A percentile compares a stretch with the other conserved stretches of the same genome.
phyloP scores from a whole-genome alignment of 371 early-diverging fungal genomes.

The Dinochytrium kinnereticum region DNA sequence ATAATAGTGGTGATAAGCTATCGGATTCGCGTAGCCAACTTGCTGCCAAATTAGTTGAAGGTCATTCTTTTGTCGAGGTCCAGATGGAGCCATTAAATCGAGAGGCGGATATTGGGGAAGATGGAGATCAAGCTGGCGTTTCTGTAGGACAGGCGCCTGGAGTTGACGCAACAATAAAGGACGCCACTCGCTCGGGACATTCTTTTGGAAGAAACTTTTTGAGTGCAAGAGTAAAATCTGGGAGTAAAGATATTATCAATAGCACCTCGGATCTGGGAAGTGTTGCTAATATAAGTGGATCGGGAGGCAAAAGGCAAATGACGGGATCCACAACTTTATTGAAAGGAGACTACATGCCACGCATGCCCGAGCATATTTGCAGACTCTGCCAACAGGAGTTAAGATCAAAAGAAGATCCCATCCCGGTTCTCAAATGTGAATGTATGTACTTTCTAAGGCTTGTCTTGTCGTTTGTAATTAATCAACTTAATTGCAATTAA shows the following conservation, averaged over 20 bases:
- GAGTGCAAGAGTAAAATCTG: background rate
- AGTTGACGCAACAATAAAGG: background rate
- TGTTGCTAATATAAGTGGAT: background rate
- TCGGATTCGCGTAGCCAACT: background rate
- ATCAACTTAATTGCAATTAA: too few relatives aligned
- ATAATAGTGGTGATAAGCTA: background rate
- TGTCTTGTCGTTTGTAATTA: background rate
- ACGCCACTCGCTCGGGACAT: background rate
- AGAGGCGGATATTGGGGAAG: constrained; percentile 16
- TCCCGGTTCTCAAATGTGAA: constrained; percentile 37
- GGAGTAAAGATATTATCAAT: background rate
- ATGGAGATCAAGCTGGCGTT: background rate
- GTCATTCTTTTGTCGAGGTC: constrained; percentile 23
- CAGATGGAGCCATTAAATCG: background rate
- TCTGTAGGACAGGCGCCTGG: background rate
- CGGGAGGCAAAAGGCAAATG: background rate
- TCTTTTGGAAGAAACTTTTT: background rate
- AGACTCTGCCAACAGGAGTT: constrained; percentile 37
- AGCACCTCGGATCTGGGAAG: background rate
- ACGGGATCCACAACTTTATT: constrained; percentile 2
- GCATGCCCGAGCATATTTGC: constrained; percentile 34
- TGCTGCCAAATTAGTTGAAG: constrained; percentile 13
- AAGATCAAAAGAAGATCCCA: constrained; percentile 6
- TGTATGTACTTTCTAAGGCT: constrained; percentile 31
- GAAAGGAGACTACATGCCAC: constrained; percentile 29